phyloP scores from a whole-genome alignment of 495 filamentous ascomycete genomes.

The Endocarpon pusillum region DNA sequence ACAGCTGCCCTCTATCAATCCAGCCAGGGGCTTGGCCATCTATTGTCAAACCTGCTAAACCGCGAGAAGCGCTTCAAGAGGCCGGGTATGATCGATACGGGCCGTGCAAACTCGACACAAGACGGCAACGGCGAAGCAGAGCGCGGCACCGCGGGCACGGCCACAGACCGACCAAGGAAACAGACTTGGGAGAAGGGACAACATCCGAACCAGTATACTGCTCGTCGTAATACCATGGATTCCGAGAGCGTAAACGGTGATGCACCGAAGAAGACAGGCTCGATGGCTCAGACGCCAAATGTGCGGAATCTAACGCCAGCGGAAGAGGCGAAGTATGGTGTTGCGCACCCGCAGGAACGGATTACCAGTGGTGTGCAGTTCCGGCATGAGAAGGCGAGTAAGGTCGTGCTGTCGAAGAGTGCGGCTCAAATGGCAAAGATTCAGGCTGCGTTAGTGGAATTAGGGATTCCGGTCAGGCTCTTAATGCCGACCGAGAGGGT shows the following conservation, averaged over 20 bases:
- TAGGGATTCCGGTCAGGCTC: slow-evolving; percentile 61
- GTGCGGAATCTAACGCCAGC: slow-evolving; percentile 52
- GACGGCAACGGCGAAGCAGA: no score
- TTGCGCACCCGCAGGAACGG: slow-evolving; percentile 72
- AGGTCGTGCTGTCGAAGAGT: slow-evolving; percentile 67
- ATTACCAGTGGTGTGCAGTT: slow-evolving; percentile 57
- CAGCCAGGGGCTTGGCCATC: slow-evolving; percentile 56
- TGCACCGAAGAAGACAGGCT: slow-evolving; percentile 18
- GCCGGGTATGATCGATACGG: slow-evolving; percentile 2
- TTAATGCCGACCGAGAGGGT: slow-evolving; percentile 75
- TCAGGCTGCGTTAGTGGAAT: slow-evolving; percentile 54
- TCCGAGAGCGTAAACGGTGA: slow-evolving; percentile 14
- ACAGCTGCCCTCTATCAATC: slow-evolving; percentile 55
- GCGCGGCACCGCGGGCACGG: no score
- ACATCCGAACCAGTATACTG: slow-evolving; percentile 1
- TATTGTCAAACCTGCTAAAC: slow-evolving; percentile 61
- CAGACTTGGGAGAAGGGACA: neutral
- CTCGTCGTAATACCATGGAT: slow-evolving; percentile 30
- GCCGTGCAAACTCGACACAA: slow-evolving; percentile 9
- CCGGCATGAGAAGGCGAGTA: slow-evolving; percentile 68
- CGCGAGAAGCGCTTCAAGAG: slow-evolving; percentile 81
- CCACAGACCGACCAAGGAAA: no score
- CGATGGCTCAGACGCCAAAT: slow-evolving; percentile 19
- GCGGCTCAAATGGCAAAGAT: slow-evolving; percentile 70
- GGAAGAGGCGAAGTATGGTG: slow-evolving; percentile 64